phyloP scores from a whole-genome alignment of 352 stramenopile genomes.

The Phytophthora aleatoria region DNA sequence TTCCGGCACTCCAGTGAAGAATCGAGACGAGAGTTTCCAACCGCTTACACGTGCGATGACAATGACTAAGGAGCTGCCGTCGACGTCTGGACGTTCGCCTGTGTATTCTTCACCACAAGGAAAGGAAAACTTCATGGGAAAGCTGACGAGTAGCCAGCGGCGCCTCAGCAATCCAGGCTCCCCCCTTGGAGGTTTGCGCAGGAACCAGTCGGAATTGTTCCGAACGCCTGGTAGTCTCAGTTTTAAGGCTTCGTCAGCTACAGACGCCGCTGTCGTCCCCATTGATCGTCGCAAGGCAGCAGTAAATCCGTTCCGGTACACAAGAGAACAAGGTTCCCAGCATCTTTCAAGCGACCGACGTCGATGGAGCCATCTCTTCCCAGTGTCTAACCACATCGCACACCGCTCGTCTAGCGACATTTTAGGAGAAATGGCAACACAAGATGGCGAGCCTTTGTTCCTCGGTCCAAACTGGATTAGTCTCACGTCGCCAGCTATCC shows the following conservation, averaged over 20 bases:
- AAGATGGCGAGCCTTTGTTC: slow-evolving; percentile 42
- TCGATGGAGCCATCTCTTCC: slow-evolving; percentile 97
- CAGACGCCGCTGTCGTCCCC: slow-evolving; percentile 5
- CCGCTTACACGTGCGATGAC: slow-evolving; percentile 36
- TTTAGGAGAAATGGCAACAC: slow-evolving; percentile 8
- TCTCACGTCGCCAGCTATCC: slow-evolving; percentile 94
- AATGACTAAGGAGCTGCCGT: slow-evolving; percentile 32
- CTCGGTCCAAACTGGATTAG: slow-evolving; percentile 97
- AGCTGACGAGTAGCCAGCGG: slow-evolving; percentile 19
- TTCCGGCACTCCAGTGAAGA: slow-evolving; percentile 30
- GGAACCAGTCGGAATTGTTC: slow-evolving; percentile 47
- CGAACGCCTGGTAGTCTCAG: slow-evolving; percentile 24
- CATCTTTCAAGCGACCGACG: slow-evolving; percentile 86
- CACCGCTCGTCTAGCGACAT: slow-evolving; percentile 11
- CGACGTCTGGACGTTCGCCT: slow-evolving; percentile 16
- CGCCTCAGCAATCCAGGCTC: slow-evolving; percentile 33
- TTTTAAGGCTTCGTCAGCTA: slow-evolving; percentile 28
- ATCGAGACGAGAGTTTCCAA: slow-evolving; percentile 31
- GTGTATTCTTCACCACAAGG: slow-evolving; percentile 15
- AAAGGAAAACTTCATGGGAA: slow-evolving; percentile 14
- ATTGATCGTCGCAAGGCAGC: slow-evolving; percentile 18
- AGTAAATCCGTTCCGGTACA: slow-evolving; percentile 61
- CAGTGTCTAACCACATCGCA: slow-evolving; percentile 40
- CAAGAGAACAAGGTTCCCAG: slow-evolving; percentile 38
- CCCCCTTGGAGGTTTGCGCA: slow-evolving; percentile 27